phyloP scores from a whole-genome alignment of 768 basidiomycete genomes.

The Tricholoma bakamatsutake region DNA sequence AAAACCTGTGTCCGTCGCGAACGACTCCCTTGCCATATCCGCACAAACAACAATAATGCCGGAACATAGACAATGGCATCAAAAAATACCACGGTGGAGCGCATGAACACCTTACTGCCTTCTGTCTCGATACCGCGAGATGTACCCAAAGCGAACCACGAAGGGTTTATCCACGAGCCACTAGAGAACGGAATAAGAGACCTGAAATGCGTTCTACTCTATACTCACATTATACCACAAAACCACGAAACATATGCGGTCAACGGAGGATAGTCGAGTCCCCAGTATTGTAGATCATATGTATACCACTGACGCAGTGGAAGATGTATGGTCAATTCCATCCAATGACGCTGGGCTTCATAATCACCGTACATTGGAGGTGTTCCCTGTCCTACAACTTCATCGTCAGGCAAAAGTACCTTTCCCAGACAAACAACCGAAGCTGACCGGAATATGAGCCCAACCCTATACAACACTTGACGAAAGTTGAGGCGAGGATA shows the following conservation, averaged over 20 bases:
- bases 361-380: constrained; percentile 91
- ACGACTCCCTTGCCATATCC: constrained; percentile 59
- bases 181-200: constrained; percentile 13
- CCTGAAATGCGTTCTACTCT: background rate
- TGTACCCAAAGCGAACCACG: constrained; percentile 65
- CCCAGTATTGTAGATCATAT: constrained; percentile 89
- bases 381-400: constrained; percentile 47
- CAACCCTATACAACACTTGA: constrained; percentile 68
- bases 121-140: constrained; percentile 71
- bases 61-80: constrained; percentile 75
- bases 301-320: constrained; percentile 79
- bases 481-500: constrained; percentile 45
- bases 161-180: constrained; percentile 34
- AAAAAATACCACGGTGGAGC: constrained; percentile 60
- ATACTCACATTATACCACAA: constrained; percentile 67
- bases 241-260: constrained; percentile 89
- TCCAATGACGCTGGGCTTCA: constrained; percentile 93
- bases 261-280: constrained; percentile 90
- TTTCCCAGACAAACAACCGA: background rate
- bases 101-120: constrained; percentile 73
- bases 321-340: constrained; percentile 82
- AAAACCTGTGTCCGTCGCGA: constrained; percentile 75
- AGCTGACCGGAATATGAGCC: constrained; percentile 79
- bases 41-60: constrained; percentile 61
- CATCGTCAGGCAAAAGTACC: background rate